phyloP scores from a whole-genome alignment of 2,329 filamentous ascomycete genomes.

The Colletotrichum caudatum region DNA sequence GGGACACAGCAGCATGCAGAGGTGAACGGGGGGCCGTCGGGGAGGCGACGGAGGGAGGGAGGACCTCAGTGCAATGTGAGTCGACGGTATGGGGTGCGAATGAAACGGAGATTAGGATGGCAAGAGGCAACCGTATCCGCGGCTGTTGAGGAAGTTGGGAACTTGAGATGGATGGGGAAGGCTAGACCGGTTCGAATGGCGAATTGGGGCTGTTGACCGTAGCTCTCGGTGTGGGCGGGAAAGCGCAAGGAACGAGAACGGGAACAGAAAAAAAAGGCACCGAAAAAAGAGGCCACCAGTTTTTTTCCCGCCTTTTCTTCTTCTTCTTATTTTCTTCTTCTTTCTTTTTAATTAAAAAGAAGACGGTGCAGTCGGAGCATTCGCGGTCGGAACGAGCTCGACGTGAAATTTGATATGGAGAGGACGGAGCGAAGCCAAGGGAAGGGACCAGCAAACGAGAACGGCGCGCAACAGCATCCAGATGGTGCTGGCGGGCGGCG shows the following conservation, averaged over 20 bases:
- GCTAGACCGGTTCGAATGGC: conserved; percentile 21
- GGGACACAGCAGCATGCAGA: conserved; percentile 37
- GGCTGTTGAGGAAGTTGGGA: conserved; percentile 18
- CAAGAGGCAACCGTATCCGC: conserved; percentile 41
- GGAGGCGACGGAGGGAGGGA: conserved; percentile 32
- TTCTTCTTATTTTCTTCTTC: too few relatives aligned
- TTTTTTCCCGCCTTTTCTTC: too few relatives aligned
- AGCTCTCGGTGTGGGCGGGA: conserved; percentile 18
- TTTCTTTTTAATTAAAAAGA: not conserved
- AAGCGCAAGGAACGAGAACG: not conserved
- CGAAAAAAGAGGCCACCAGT: too few relatives aligned
- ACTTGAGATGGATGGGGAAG: conserved; percentile 1
- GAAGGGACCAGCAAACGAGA: not conserved
- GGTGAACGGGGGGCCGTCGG: not conserved
- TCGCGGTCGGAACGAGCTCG: conserved; percentile 25
- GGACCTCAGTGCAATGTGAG: conserved; percentile 21
- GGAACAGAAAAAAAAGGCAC: not conserved
- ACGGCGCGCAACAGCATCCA: conserved; percentile 21
- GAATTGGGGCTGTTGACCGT: conserved; percentile 8
- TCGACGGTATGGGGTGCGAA: conserved; percentile 25
- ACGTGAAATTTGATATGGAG: conserved; percentile 38
- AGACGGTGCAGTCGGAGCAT: conserved; percentile 27
- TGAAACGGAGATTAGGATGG: conserved; percentile 37
- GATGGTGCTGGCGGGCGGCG: conserved; percentile 29
- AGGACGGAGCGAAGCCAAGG: conserved; percentile 16